phyloP scores from a whole-genome alignment of 2,329 filamentous ascomycete species.

The Colletotrichum sp. region DNA sequence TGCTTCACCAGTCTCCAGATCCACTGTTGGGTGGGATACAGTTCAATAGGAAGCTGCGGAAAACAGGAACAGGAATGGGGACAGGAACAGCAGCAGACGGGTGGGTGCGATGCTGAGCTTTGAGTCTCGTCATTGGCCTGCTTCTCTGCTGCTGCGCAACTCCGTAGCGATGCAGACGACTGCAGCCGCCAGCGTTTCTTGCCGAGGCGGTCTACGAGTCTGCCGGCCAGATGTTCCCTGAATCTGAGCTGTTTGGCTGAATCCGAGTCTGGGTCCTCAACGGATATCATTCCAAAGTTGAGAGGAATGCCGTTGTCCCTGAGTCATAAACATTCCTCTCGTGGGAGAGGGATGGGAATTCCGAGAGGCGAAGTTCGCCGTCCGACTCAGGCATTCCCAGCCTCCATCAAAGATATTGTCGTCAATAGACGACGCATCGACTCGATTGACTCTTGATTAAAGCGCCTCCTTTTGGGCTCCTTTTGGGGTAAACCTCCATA shows the following conservation, averaged over 20 bases:
- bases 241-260: neutral
- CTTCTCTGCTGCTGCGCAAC: neutral
- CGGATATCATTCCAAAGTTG: neutral
- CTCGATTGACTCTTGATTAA: neutral
- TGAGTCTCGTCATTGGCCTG: neutral
- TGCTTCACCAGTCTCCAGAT: neutral
- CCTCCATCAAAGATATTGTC: slow-evolving; percentile 3
- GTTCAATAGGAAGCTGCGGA: neutral
- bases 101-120: neutral
- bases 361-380: neutral
- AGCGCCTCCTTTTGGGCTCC: neutral
- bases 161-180: neutral
- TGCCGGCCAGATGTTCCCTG: neutral
- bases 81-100: neutral
- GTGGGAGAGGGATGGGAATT: neutral
- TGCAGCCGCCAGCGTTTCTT: neutral
- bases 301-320: neutral
- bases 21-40: neutral
- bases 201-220: neutral
- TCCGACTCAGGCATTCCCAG: slow-evolving; percentile 3
- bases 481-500: neutral
- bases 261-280: neutral
- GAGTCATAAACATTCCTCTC: neutral
- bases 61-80: neutral
- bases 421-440: neutral